Evolutionary conservation across 495 filamentous ascomycete genomes (phyloP), one percentile per base, ranked within the genome.

Genomic region (Penicillium desertorum): DNA sequence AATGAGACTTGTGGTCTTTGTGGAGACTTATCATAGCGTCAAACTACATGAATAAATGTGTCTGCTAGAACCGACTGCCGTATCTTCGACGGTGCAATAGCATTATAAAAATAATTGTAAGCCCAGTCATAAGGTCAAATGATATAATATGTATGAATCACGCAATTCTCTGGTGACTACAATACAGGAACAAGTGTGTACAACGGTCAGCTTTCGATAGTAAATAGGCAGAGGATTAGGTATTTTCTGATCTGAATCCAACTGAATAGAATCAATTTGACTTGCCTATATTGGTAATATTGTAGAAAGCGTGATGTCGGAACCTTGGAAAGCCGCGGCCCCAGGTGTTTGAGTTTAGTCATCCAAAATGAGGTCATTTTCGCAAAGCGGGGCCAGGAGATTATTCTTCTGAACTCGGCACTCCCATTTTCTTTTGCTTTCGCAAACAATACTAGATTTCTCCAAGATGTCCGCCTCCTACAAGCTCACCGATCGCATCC

Each of bases 401-500:
- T 47, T 30, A 41, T 51, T 41, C 34, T 10, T 17, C 29, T 32
- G n/a, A 53, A 44, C 37, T 44, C 34, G 7, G 9, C 45, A 20
- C 34, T 55, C 44, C 30, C 16, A 25, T 14, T 9, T 47, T 27
- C 10, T 9, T 36, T 39, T 19, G 5, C 9, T 34, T 32, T 39
- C 34, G 43, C 47, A 46, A 37, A 48, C 27, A 22, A 47, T 29
- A 47, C 45, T 12, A 11, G 34, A 9, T 23, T 23, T 30, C 23
- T 8, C 25, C 51, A 62, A 37, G 27, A 75, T 70, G 71, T 60
- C 72, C 10, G 37, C 73, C 42, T 78, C 78, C 19, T 73, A 81
- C 58, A 62, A 75, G 47, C 71, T 88, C 51, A 74, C 73, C 16
- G 81, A 83, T 60, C 65, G 67, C 27, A 63, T 85, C 37, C 69